phyloP scores from a whole-genome alignment of 495 filamentous ascomycete genomes.

The Lepraria neglecta region DNA sequence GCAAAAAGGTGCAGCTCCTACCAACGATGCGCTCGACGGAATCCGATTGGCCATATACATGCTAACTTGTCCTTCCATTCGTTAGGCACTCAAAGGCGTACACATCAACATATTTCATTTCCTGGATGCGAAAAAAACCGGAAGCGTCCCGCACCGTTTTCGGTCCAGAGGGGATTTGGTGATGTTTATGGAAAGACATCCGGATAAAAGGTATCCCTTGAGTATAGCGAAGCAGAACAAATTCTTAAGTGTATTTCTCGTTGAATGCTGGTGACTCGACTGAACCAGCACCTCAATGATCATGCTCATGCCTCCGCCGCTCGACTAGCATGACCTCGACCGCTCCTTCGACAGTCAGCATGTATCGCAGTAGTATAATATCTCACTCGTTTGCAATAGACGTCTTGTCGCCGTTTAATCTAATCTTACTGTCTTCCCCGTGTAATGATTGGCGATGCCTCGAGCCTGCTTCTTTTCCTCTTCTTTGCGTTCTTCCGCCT shows the following conservation, averaged over 20 bases:
- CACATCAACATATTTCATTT: background rate
- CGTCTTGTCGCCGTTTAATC: no score
- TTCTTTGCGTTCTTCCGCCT: no score
- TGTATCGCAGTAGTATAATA: no score
- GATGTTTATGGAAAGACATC: background rate
- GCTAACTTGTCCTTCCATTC: background rate
- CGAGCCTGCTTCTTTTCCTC: no score
- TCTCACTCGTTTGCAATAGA: no score
- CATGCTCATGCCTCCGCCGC: no score
- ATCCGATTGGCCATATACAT: background rate
- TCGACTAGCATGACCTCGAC: no score
- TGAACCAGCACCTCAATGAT: no score
- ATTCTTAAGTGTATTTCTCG: constrained; percentile 2
- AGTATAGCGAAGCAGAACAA: constrained; percentile 3
- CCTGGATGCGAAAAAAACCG: background rate
- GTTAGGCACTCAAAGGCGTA: constrained; percentile 9
- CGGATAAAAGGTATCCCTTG: constrained; percentile 6
- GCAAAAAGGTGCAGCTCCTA: constrained; percentile 1
- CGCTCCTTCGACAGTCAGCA: no score
- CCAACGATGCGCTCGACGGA: background rate
- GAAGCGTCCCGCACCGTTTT: background rate
- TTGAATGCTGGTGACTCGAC: constrained; percentile 7
- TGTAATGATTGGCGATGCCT: no score
- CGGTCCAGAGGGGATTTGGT: background rate
- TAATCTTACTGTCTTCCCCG: no score